Base-by-base conservation (phyloP, 768 basidiomycete genomes). In the Chalciporus sphaerocephalus region DNA sequence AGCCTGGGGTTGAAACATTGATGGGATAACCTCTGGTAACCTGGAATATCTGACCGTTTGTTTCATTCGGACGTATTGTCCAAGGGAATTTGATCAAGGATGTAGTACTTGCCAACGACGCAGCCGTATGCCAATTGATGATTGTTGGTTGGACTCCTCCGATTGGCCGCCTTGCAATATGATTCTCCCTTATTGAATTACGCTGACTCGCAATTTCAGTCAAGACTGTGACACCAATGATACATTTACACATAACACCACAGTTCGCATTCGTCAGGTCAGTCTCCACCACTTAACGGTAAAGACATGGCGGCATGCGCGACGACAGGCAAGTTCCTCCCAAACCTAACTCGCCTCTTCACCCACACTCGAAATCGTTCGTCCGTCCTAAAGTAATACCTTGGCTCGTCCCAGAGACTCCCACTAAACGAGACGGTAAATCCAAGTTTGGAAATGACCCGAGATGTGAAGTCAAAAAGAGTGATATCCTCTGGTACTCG, bases 291-390 rank as follows among this genome's bases (percentile, higher is more conserved):
- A 58, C 43, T 37, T 24, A 61, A 44, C n/a, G 58, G 52, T 15
- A 47, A 34, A 9, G 47, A 37, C 11, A 37, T 28, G 13, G 49
- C 47, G 36, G 53, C 44, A 23, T 69, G 69, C 24, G 65, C 68
- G 18, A 65, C 64, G 37, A 71, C 42, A 3, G 67, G 69, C 21
- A 61, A 47, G 46, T 70, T 71, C 24, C 66, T 57, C 18, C 67
- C 68, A 37, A 57, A 63, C 47, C 62, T 58, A 11, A 69, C 48
- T 10, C 68, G 54, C 12, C 53, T 53, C 25, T 52, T 59, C 40
- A 70, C 54, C 70, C 70, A 71, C 30, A 46, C 41, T 27, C 56
- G 55, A 51, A 71, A 71, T 33, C 44, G 57, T 2, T 58, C 61
- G 40, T 71, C 62, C 17, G 59, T 64, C 39, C 27, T 49, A 34